Percentiles rank a stretch among this genome's conserved stretches.
These are phyloP conservation scores for Camelina sativa DNA, from an alignment of 345 rosid genomes.

Conservation along the genomic window DNA sequence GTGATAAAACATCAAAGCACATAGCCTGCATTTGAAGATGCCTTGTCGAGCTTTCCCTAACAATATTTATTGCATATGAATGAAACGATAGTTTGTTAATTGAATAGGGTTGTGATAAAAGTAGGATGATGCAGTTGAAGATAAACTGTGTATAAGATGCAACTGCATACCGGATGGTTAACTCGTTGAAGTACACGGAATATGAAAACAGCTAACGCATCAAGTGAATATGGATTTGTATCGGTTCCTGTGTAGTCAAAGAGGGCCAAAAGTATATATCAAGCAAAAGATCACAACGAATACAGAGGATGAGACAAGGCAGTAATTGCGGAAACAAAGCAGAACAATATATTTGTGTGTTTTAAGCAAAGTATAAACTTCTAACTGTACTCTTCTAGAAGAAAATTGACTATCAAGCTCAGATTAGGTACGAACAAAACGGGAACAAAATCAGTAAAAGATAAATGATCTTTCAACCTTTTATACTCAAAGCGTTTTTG, in stretches of 20 bases:
- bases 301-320: conserved; percentile 20
- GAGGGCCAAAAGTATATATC: conserved; percentile 4
- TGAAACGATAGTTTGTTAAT: conserved; percentile 24
- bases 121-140: conserved; percentile 22
- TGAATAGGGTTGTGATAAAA: conserved; percentile 6
- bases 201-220: conserved; percentile 88
- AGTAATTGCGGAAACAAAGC: conserved; percentile 1
- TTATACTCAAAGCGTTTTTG: conserved; percentile 20
- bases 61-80: conserved; percentile 36
- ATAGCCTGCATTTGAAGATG: conserved; percentile 83
- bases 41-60: conserved; percentile 96
- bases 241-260: conserved; percentile 65
- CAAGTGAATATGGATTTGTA: conserved; percentile 88
- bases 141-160: conserved; percentile 15
- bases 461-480: background rate
- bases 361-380: background rate
- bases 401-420: conserved; percentile 8
- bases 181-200: conserved; percentile 88
- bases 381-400: background rate
- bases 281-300: conserved; percentile 13
- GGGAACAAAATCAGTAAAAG: conserved; percentile 14
- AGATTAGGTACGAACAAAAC: conserved; percentile 13
- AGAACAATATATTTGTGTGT: background rate
- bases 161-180: conserved; percentile 78
- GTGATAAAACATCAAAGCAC: conserved; percentile 96